Percentiles rank a stretch among this genome's conserved stretches.
These are phyloP conservation scores for Arthrobotrys sphaeroides DNA, from an alignment of 2,329 filamentous ascomycete genomes.

Conservation along the genomic window DNA sequence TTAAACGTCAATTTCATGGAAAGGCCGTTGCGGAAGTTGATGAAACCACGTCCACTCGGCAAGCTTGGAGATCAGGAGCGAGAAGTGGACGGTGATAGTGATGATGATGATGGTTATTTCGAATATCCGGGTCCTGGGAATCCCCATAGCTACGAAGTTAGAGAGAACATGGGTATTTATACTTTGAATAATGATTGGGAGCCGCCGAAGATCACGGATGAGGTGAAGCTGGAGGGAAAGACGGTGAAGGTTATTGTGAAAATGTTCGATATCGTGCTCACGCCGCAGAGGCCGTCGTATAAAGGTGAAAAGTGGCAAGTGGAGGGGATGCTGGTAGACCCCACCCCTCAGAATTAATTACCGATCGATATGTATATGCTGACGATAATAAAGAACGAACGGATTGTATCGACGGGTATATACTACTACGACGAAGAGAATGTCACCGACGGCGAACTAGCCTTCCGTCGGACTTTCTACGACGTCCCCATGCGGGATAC, in stretches of 20 bases:
- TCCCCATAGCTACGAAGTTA: conserved; percentile 12
- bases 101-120: background rate
- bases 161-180: conserved; percentile 22
- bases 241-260: conserved; percentile 73
- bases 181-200: background rate
- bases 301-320: conserved; percentile 68
- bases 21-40: too few relatives aligned
- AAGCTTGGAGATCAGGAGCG: background rate
- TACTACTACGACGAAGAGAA: conserved; percentile 72
- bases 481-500: conserved; percentile 13
- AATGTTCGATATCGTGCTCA: conserved; percentile 69
- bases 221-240: conserved; percentile 56
- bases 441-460: conserved; percentile 66
- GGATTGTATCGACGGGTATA: conserved; percentile 71
- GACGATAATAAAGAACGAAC: conserved; percentile 67
- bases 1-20: conserved; percentile 32
- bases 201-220: conserved; percentile 14
- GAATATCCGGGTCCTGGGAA: background rate
- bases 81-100: background rate
- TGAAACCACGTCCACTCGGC: too few relatives aligned
- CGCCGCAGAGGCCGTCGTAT: conserved; percentile 67
- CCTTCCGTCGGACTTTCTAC: conserved; percentile 64
- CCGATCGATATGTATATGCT: background rate
- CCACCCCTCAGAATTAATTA: background rate
- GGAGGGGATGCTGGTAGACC: conserved; percentile 64